These are phyloP conservation scores for Didymella exigua DNA, from an alignment of 2,329 filamentous ascomycete species.

Conservation along the genomic window DNA sequence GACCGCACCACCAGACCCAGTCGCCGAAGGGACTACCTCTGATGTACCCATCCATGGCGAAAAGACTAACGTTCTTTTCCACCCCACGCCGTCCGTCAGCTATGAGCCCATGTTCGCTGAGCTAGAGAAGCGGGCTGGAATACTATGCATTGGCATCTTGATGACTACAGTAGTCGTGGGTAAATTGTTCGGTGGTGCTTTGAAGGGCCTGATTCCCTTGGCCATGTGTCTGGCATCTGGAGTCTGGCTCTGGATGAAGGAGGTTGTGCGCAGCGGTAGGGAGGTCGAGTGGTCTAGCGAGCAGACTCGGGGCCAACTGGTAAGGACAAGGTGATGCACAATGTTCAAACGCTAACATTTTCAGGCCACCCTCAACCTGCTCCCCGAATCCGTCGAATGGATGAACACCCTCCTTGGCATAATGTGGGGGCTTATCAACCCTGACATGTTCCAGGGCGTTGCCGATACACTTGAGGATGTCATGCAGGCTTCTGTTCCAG, in stretches of 20 bases:
- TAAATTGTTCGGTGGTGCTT: constrained; percentile 75
- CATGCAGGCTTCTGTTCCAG: constrained; percentile 93
- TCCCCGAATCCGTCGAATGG: constrained; percentile 92
- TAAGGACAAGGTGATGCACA: constrained; percentile 38
- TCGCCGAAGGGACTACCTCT: constrained; percentile 80
- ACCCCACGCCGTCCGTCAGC: constrained; percentile 87
- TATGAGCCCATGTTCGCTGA: constrained; percentile 85
- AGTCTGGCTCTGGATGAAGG: constrained; percentile 88
- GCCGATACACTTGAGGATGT: constrained; percentile 95
- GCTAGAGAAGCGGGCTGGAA: constrained; percentile 75
- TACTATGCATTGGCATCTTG: constrained; percentile 73
- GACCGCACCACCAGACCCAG: constrained; percentile 86
- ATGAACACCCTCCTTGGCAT: constrained; percentile 87
- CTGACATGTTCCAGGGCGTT: constrained; percentile 89
- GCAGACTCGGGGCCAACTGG: constrained; percentile 79
- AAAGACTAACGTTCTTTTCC: constrained; percentile 95
- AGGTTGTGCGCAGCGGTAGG: constrained; percentile 79
- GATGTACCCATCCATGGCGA: constrained; percentile 96
- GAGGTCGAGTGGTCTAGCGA: constrained; percentile 89
- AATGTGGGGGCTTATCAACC: constrained; percentile 90
- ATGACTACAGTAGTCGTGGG: constrained; percentile 77
- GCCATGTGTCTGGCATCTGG: constrained; percentile 74
- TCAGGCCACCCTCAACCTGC: constrained; percentile 79
- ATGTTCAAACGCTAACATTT: background rate
- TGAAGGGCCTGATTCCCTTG: constrained; percentile 78